Evolutionary conservation across 495 filamentous ascomycete genomes (phyloP).

Genomic region (Penicillium bialowiezense): DNA sequence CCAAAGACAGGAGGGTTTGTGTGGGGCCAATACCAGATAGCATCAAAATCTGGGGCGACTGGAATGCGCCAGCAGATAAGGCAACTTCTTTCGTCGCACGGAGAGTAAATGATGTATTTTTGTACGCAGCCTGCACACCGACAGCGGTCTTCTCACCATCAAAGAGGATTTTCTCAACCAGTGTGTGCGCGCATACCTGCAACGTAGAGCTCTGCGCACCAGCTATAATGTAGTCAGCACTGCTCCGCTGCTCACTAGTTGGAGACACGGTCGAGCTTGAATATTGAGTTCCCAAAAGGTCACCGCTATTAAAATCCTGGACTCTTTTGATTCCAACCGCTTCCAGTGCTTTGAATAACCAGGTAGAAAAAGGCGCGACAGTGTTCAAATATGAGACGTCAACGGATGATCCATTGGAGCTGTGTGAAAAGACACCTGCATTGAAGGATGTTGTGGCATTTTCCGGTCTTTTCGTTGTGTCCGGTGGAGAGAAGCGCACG

Average conservation of each 20-base stretch:
- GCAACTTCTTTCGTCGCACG: constrained; percentile 20
- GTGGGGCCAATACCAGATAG: constrained; percentile 40
- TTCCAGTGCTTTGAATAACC: not conserved
- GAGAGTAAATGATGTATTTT: not conserved
- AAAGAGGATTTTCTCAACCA: not conserved
- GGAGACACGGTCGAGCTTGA: not conserved
- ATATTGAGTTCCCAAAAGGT: not conserved
- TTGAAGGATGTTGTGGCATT: not conserved
- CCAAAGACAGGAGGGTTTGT: not conserved
- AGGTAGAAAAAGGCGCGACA: not conserved
- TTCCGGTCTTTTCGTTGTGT: not conserved
- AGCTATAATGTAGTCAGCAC: not conserved
- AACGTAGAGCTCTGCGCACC: not conserved
- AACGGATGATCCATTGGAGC: not conserved
- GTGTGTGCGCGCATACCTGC: not conserved
- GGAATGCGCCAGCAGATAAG: constrained; percentile 27
- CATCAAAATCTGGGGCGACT: constrained; percentile 16
- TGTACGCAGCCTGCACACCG: not conserved
- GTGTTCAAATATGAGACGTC: not conserved
- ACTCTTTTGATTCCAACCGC: not conserved
- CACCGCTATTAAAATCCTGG: not conserved
- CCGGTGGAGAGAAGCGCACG: not conserved
- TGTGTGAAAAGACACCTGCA: not conserved
- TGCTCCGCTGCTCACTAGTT: not conserved
- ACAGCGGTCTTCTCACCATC: not conserved